These are phyloP conservation scores for Bathelium albidoporum DNA, from an alignment of 495 filamentous ascomycete genomes.

Conservation along the genomic window DNA sequence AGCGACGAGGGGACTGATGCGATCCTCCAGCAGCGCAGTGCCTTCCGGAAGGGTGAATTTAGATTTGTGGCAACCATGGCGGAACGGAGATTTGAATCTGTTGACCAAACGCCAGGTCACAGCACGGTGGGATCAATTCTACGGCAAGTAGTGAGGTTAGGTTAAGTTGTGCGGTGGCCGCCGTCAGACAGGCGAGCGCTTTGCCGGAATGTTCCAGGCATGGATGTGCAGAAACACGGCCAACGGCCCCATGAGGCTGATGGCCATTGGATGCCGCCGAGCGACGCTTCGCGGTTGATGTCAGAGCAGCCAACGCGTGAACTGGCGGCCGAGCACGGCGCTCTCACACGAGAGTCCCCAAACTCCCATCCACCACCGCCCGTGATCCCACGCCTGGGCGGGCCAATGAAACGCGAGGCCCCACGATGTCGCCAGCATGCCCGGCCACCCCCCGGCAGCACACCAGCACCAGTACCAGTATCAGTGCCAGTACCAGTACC, in stretches of 20 bases:
- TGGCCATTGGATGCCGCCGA: neutral
- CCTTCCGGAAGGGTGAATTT: slow-evolving; percentile 3
- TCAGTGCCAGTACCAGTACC: neutral
- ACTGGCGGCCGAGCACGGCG: neutral
- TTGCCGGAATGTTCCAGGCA: slow-evolving; percentile 6
- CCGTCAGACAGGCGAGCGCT: slow-evolving; percentile 3
- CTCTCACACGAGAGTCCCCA: neutral
- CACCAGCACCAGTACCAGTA: neutral
- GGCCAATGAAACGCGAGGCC: neutral
- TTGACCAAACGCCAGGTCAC: slow-evolving; percentile 5
- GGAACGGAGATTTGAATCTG: slow-evolving; percentile 6
- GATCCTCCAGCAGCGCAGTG: neutral
- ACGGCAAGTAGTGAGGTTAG: slow-evolving; percentile 6
- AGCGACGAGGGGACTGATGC: slow-evolving; percentile 3
- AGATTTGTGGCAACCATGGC: slow-evolving; percentile 6
- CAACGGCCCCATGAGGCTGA: slow-evolving; percentile 3
- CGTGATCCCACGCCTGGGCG: neutral
- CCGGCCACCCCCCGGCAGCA: too few relatives aligned
- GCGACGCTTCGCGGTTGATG: slow-evolving; percentile 1
- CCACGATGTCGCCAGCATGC: neutral
- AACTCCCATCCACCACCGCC: neutral
- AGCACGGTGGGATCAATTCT: slow-evolving; percentile 5
- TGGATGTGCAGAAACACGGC: slow-evolving; percentile 6
- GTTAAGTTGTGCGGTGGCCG: slow-evolving; percentile 3
- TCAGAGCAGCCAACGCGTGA: slow-evolving; percentile 5